Percentiles rank a stretch among this genome's conserved stretches.
Conservation (phyloP, 1,284 basidiomycete genomes). For the Pisolithus thermaeus region DNA sequence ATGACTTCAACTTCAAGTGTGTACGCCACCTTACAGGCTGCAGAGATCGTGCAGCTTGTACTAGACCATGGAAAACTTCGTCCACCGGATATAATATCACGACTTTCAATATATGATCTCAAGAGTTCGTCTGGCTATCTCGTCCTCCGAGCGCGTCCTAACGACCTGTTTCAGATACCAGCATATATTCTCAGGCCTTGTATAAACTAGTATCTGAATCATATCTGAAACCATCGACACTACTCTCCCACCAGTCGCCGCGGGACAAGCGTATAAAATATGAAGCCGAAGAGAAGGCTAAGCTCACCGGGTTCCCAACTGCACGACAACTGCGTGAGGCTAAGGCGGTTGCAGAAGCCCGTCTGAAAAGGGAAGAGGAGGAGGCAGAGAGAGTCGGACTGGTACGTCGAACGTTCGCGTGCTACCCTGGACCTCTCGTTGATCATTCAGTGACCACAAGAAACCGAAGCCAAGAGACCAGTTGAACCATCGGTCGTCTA, state of each 20-base stretch:
- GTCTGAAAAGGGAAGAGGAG: constrained; percentile 63
- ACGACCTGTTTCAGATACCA: constrained; percentile 35
- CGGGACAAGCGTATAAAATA: constrained; percentile 71
- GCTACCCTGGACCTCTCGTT: background rate
- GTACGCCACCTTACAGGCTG: constrained; percentile 42
- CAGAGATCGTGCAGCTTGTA: constrained; percentile 69
- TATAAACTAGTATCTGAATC: constrained; percentile 58
- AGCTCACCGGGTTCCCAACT: constrained; percentile 67
- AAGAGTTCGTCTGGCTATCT: constrained; percentile 44
- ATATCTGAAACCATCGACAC: constrained; percentile 70
- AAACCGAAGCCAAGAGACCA: constrained; percentile 56
- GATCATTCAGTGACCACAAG: constrained; percentile 31
- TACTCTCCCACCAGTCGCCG: constrained; percentile 68
- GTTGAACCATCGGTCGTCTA: constrained; percentile 39
- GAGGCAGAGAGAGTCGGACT: constrained; percentile 66
- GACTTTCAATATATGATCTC: constrained; percentile 45
- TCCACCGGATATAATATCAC: constrained; percentile 62
- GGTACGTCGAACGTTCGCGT: constrained; percentile 37
- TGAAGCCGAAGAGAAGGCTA: constrained; percentile 66
- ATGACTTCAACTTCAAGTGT: background rate
- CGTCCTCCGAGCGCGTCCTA: background rate
- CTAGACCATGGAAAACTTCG: constrained; percentile 85
- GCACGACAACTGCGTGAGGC: constrained; percentile 68
- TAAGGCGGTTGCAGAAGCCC: constrained; percentile 55
- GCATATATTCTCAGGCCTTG: constrained; percentile 51